Percentiles rank a stretch among this genome's conserved stretches.
phyloP scores from a whole-genome alignment of 495 filamentous ascomycete species.

The Cryomyces minteri region DNA sequence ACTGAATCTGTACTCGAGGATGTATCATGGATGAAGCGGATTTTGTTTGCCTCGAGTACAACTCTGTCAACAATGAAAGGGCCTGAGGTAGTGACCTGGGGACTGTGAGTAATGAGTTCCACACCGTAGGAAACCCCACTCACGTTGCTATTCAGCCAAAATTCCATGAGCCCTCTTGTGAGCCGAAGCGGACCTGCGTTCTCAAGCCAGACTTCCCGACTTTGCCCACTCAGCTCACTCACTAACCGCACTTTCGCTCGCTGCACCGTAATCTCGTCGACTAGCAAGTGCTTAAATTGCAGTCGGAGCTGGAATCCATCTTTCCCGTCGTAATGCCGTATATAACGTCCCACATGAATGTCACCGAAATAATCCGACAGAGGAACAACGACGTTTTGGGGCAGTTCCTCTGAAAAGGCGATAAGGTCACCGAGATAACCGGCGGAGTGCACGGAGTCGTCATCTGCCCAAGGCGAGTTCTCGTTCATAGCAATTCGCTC shows the following conservation, averaged over 20 bases:
- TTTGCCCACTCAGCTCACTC: constrained; percentile 25
- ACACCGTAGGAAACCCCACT: constrained; percentile 5
- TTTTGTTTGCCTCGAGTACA: constrained; percentile 44
- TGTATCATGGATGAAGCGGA: constrained; percentile 46
- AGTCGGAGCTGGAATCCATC: constrained; percentile 67
- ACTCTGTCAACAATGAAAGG: constrained; percentile 61
- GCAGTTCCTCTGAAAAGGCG: constrained; percentile 36
- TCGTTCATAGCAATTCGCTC: constrained; percentile 7
- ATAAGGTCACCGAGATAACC: constrained; percentile 51
- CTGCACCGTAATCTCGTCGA: constrained; percentile 48
- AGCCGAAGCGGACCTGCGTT: constrained; percentile 25
- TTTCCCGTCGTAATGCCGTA: constrained; percentile 46
- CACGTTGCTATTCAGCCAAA: constrained; percentile 32
- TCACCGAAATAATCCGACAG: constrained; percentile 57
- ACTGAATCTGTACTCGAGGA: constrained; percentile 13
- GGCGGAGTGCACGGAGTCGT: constrained; percentile 34
- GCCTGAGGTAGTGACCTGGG: constrained; percentile 47
- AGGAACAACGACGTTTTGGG: constrained; percentile 46
- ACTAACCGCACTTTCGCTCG: constrained; percentile 47
- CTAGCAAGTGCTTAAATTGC: constrained; percentile 50
- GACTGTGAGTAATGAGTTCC: not conserved
- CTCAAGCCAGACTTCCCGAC: constrained; percentile 48
- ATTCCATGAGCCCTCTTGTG: constrained; percentile 31
- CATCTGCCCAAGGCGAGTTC: constrained; percentile 8
- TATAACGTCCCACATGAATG: constrained; percentile 47